Base-by-base conservation (phyloP, 176 grass and related monocot species). In the Oryza coarctata region DNA sequence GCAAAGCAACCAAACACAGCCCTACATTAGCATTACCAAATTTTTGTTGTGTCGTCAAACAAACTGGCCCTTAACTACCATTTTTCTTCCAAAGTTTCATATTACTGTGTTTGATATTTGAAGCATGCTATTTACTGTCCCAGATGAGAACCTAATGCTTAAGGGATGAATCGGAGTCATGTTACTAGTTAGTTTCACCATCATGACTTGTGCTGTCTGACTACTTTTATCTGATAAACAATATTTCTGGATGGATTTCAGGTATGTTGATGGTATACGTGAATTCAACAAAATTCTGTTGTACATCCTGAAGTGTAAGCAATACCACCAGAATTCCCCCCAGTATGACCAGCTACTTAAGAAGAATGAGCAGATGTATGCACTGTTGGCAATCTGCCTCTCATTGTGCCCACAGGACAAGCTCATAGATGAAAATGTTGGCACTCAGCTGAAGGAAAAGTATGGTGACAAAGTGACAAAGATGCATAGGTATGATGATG, bases 231-330 rank as follows among this genome's bases (percentile, higher is more conserved):
- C 72, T 91, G 26, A 79, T 77, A 45, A 49, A 14, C 6, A 58
- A 34, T 57, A 14, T 85, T 58, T 64, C 22, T 78, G 23, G 0
- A 25, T 60, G 55, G 9, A 23, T 11, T 25, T 60, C 88, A 95
- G 93, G 84, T 99, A 99, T 85, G 90, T 82, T 84, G 93, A 99
- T 12, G 86, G 88, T 29, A 95, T 89, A 65, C 89, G 87, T 34
- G 96, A 99, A 76, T 99, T 99, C 91, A 95, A 99, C 89, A 95
- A 99, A 74, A 95, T 99, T 71, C 91, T 99, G 39, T 83, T 95
- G 2, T 95, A 99, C 80, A 94, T 99, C 83, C 78, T 99, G 32
- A 99, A 95, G 86, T 95, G 85, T 73, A 99, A 95, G 73, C 96
- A 99, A 66, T 99, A 91, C 82, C 96, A 99, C 69, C 93, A 95